Evolutionary conservation across 257 asterid genomes (phyloP).

Genomic region (Salvia rosmarinus): DNA sequence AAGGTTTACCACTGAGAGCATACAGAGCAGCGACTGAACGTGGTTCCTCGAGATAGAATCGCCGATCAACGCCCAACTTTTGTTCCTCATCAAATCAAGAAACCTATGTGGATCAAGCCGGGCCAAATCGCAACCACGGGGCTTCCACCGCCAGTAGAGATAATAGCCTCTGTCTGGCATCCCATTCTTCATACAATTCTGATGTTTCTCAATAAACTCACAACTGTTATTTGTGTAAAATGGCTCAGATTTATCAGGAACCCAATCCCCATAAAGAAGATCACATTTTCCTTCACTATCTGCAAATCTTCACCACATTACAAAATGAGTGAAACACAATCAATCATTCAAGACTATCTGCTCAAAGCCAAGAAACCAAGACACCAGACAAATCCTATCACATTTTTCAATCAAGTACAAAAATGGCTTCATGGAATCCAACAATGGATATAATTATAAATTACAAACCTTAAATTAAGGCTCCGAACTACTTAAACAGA

Average conservation of each 20-base stretch:
- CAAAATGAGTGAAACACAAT: neutral
- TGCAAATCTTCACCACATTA: constrained; percentile 21
- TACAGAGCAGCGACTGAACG: constrained; percentile 71
- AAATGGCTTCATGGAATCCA: neutral
- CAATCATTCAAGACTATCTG: neutral
- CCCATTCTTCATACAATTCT: constrained; percentile 77
- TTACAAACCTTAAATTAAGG: neutral
- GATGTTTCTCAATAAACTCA: constrained; percentile 60
- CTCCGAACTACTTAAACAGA: neutral
- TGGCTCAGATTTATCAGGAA: constrained; percentile 57
- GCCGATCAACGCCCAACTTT: constrained; percentile 72
- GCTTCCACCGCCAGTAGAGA: constrained; percentile 89
- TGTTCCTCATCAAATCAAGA: constrained; percentile 69
- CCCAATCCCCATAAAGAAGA: constrained; percentile 77
- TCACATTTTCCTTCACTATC: constrained; percentile 53
- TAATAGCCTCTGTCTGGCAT: constrained; percentile 69
- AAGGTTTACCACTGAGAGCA: constrained; percentile 66
- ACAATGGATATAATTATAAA: neutral
- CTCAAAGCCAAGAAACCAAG: neutral
- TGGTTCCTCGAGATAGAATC: constrained; percentile 89
- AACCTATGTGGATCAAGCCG: constrained; percentile 59
- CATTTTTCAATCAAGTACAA: neutral
- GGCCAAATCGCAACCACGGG: constrained; percentile 65
- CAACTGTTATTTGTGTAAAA: constrained; percentile 68
- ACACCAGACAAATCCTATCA: neutral